Percentiles rank a stretch among this genome's conserved stretches.
Conservation (phyloP, 1,284 basidiomycete genomes). For the Volvariella surrecta region DNA sequence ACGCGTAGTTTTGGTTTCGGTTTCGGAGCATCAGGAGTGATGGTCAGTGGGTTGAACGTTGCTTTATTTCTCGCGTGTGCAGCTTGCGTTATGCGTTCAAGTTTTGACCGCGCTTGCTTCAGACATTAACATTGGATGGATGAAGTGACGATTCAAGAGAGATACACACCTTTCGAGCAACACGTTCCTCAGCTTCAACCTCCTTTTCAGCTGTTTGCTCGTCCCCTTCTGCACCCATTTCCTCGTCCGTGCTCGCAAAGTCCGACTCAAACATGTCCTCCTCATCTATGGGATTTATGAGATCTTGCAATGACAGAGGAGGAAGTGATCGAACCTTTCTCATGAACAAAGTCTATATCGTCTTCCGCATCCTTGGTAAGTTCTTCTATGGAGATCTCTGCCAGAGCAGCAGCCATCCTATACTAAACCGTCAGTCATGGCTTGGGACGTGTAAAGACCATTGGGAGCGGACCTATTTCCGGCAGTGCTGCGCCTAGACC, state of each 20-base stretch:
- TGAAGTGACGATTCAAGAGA: neutral
- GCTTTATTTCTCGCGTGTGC: conserved; percentile 56
- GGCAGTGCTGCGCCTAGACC: conserved; percentile 61
- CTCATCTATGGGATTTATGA: conserved; percentile 41
- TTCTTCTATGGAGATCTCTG: conserved; percentile 58
- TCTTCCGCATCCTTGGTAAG: conserved; percentile 52
- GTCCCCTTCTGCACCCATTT: conserved; percentile 42
- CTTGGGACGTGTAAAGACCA: conserved; percentile 9
- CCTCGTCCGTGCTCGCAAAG: conserved; percentile 76
- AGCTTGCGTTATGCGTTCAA: conserved; percentile 53
- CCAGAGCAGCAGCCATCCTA: conserved; percentile 69
- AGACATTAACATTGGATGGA: neutral
- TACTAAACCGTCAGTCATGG: neutral
- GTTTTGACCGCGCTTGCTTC: conserved; percentile 44
- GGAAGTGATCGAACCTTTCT: conserved; percentile 34
- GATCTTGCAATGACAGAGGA: neutral
- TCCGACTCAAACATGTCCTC: conserved; percentile 74
- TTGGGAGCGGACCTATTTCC: conserved; percentile 49
- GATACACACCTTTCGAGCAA: conserved; percentile 40
- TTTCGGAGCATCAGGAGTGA: conserved; percentile 19
- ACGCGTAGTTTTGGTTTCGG: conserved; percentile 41
- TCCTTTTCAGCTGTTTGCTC: conserved; percentile 44
- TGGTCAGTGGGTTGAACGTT: conserved; percentile 50
- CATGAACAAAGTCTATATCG: conserved; percentile 60
- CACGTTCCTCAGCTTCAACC: conserved; percentile 53